Base-by-base conservation (phyloP, 768 basidiomycete genomes). In the Leccinum longicurvipes region DNA sequence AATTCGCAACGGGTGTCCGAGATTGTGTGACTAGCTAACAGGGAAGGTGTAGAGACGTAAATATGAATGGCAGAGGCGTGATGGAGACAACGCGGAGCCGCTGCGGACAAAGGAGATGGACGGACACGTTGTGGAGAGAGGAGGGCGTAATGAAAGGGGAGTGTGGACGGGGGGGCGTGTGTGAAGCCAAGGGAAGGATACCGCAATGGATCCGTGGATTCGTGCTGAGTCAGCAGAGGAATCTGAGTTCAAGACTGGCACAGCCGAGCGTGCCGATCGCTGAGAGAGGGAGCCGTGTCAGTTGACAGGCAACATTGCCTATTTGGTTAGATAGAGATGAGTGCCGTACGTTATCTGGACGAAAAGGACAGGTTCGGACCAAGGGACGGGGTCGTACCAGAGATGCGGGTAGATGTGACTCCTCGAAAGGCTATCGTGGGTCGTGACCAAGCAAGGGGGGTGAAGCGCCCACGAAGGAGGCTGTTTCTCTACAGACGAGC, bases 401-500 rank as follows among this genome's bases (percentile, higher is more conserved):
- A 67, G 58, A 63, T 53, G 63, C 57, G 70, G 70, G 61, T 47
- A 52, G 60, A 15, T 46, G 57, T 60, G 61, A n/a, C n/a, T 19
- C 68, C 68, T 70, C 58, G 61, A 72, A 70, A 70, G 68, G 70
- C 19, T 72, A 72, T 68, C 68, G 70, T 70, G 63, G 49, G 59
- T 56, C 47, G 55, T 54, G 58, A 54, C 51, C 47, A 56, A 50
- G 62, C 65, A 53, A 28, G 55, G 54, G n/a, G 63, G 10, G 47
- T 27, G 31, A 47, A 50, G 70, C 70, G 68, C 68, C 56, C 65
- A 62, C 49, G 60, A 67, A 66, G 31, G 46, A 59, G 34, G 51
- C 56, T 50, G 52, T 49, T 50, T 39, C 39, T 39, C 2, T 39
- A 39, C 39, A 39, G 39, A 39, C 39, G 39, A 55, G 41, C 64